A percentile compares a stretch with the other conserved stretches of the same genome.
phyloP scores from a whole-genome alignment of 306 rosid species.

The Begonia peltatifolia region DNA sequence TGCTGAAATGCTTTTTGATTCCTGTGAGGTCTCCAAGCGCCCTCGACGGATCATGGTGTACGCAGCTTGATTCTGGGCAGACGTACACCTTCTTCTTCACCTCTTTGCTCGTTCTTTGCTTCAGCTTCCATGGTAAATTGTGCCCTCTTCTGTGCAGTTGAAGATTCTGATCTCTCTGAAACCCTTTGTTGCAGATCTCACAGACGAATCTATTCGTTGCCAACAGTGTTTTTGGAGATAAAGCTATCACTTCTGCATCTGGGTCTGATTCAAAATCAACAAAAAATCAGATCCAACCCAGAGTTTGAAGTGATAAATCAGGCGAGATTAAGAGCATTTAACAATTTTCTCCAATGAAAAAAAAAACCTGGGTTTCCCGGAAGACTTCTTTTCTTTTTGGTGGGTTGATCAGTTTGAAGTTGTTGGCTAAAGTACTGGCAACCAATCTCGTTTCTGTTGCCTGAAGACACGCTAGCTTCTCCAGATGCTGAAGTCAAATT shows the following conservation, averaged over 20 bases:
- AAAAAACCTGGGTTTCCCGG: constrained; percentile 91
- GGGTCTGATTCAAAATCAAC: constrained; percentile 43
- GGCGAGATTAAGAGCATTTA: constrained; percentile 3
- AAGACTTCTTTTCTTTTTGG: constrained; percentile 78
- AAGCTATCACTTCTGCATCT: constrained; percentile 77
- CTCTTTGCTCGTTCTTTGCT: constrained; percentile 74
- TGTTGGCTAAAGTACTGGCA: constrained; percentile 27
- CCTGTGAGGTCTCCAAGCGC: constrained; percentile 95
- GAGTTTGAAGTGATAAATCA: background rate
- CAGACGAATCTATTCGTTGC: constrained; percentile 80
- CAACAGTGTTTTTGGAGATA: constrained; percentile 73
- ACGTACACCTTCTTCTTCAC: constrained; percentile 78
- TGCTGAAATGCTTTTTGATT: constrained; percentile 86
- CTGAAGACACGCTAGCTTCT: constrained; percentile 84
- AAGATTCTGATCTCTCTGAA: constrained; percentile 90
- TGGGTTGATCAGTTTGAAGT: constrained; percentile 25
- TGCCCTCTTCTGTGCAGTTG: constrained; percentile 97
- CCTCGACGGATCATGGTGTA: constrained; percentile 84
- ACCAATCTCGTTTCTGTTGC: constrained; percentile 50
- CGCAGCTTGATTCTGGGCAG: constrained; percentile 74
- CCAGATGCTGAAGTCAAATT: constrained; percentile 89
- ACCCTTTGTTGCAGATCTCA: constrained; percentile 93
- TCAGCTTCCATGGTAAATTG: constrained; percentile 92
- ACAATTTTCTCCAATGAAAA: no score
- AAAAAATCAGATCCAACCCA: background rate